These are phyloP conservation scores for Cercophora sp. DNA, from an alignment of 495 filamentous ascomycete species.

Conservation along the genomic window DNA sequence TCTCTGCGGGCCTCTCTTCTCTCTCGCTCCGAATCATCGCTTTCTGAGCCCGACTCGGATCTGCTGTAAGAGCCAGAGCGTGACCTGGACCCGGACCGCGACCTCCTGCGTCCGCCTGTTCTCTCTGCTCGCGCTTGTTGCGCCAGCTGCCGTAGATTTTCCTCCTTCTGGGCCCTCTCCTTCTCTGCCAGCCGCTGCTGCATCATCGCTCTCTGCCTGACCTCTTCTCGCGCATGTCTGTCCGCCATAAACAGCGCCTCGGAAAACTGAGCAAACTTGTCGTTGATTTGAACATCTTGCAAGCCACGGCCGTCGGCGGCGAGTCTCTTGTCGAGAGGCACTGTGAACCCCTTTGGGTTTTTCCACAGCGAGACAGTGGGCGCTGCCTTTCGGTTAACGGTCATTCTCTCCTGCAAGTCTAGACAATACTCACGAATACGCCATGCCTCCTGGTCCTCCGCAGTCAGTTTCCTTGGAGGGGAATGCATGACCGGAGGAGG, in stretches of 20 bases:
- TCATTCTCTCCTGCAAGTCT: no score
- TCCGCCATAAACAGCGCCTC: constrained; percentile 94
- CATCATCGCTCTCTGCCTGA: constrained; percentile 87
- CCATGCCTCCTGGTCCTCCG: constrained; percentile 96
- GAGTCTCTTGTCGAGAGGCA: constrained; percentile 91
- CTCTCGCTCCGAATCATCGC: constrained; percentile 66
- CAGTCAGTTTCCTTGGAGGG: constrained; percentile 89
- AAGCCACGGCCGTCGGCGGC: constrained; percentile 92
- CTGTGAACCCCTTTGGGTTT: constrained; percentile 97
- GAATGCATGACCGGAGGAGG: constrained; percentile 95
- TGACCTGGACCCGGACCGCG: constrained; percentile 45
- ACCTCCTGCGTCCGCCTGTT: constrained; percentile 48
- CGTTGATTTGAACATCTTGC: constrained; percentile 95
- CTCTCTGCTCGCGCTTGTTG: constrained; percentile 87
- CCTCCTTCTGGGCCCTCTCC: constrained; percentile 90
- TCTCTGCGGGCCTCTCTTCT: constrained; percentile 76
- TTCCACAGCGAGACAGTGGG: constrained; percentile 98
- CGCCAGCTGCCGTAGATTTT: constrained; percentile 81
- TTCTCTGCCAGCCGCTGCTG: constrained; percentile 96
- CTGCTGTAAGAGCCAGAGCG: constrained; percentile 50
- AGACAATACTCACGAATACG: constrained; percentile 58
- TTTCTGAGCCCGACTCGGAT: constrained; percentile 57
- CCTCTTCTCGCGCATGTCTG: constrained; percentile 91
- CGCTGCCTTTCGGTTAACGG: constrained; percentile 33
- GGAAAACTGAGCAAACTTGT: constrained; percentile 96